Percentiles rank a stretch among this genome's conserved stretches.
Conservation (phyloP, 495 filamentous ascomycete genomes). For the Cercophora newfieldiana region DNA sequence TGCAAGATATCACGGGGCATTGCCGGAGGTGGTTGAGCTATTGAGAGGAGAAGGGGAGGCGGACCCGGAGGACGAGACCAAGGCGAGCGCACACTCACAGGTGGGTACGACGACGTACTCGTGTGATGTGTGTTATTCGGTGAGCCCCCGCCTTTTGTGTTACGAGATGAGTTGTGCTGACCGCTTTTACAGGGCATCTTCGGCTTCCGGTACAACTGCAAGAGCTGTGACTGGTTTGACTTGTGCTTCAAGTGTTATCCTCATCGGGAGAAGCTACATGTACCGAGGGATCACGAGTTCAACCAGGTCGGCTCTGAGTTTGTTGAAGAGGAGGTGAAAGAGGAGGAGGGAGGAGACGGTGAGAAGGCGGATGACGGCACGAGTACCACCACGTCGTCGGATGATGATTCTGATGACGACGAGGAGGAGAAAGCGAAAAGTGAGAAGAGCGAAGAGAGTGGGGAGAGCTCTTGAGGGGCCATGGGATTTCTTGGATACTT, state of each 20-base stretch:
- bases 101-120: not conserved
- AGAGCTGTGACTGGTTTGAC: conserved; percentile 10
- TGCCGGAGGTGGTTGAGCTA: conserved; percentile 10
- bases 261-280: conserved; percentile 1
- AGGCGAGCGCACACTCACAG: not conserved
- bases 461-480: not conserved
- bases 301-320: conserved; percentile 2
- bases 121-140: conserved; percentile 5
- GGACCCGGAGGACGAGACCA: conserved; percentile 5
- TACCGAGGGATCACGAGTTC: conserved; percentile 5
- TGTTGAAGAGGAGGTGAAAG: not conserved
- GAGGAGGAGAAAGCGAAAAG: conserved; percentile 3
- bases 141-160: not conserved
- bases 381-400: conserved; percentile 10
- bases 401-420: conserved; percentile 12
- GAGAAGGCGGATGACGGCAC: not conserved
- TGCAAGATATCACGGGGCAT: conserved; percentile 2
- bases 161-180: not conserved
- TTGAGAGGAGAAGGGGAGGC: not conserved
- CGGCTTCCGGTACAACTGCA: conserved; percentile 4
- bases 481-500: not conserved
- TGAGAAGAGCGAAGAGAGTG: not conserved
- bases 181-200: not conserved
- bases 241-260: conserved; percentile 12
- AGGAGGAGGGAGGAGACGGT: not conserved